Base-by-base conservation (phyloP, 805 yeast genomes). In the Cyberlindnera misumaiensis region DNA sequence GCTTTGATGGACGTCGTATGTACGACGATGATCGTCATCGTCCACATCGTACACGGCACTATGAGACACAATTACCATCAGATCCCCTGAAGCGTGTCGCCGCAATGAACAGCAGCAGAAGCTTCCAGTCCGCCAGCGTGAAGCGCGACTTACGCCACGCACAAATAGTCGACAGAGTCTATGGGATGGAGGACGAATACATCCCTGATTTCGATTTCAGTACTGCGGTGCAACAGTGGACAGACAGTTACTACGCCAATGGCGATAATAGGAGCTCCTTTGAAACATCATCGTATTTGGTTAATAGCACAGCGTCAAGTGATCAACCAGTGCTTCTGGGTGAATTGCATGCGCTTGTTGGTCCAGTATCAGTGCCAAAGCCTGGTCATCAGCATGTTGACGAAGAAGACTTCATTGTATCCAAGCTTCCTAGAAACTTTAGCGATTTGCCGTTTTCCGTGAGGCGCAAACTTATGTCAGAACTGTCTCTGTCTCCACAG, bases 101-200 rank as follows among this genome's bases (percentile, higher is more conserved):
- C 49, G 15, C 46, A 11, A n/a, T 47, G 16, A 40, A 31, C n/a
- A 12, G 15, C 12, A 32, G 34, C 20, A 20, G 27, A 8, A 32
- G 28, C 17, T 32, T 20, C 18, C 26, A 20, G 11, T 12, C 16
- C 13, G 16, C 32, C 16, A 16, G 30, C 33, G 7, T 37, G 35
- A 40, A 36, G 38, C 22, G 32, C 5, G 22, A 16, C 25, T 15
- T 30, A 9, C 24, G 24, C 24, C 32, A 30, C 16, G 22, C 16
- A 8, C 22, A 11, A n/a, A 16, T 17, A 4, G 11, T 16, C 22
- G 32, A 30, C n/a, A 16, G 18, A n/a, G 20, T 13, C n/a, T 17
- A 33, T 27, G 88, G 86, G 1, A 63, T 82, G 47, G 82, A 78
- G 50, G 90, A 83, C 55, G 93, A 84, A 52, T 83, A 83, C 50